Percentiles rank a stretch among this genome's conserved stretches.
Evolutionary conservation across 1,284 basidiomycete genomes (phyloP).

Genomic region (Melanopsichium pennsylvanicum): DNA sequence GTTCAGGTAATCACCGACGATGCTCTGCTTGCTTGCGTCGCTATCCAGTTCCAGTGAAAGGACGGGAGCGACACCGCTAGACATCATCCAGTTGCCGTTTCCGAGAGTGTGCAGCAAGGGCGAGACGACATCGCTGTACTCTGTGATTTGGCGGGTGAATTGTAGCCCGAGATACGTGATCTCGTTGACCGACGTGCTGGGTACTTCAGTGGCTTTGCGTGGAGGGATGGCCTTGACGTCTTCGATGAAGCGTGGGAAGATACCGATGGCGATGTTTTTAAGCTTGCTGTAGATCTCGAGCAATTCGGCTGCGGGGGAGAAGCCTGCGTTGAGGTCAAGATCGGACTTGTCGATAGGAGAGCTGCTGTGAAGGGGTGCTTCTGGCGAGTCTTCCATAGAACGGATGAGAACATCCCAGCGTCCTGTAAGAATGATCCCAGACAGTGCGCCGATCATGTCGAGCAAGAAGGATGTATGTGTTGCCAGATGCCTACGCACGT

Average conservation of each 20-base stretch:
- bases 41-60: constrained; percentile 49
- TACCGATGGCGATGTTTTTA: constrained; percentile 49
- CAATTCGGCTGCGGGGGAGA: constrained; percentile 30
- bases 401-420: constrained; percentile 36
- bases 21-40: constrained; percentile 37
- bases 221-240: constrained; percentile 59
- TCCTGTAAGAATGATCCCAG: constrained; percentile 27
- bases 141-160: constrained; percentile 50
- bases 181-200: constrained; percentile 59
- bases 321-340: constrained; percentile 37
- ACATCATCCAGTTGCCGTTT: constrained; percentile 60
- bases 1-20: constrained; percentile 50
- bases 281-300: constrained; percentile 42
- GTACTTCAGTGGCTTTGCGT: constrained; percentile 53
- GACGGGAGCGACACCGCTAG: constrained; percentile 48
- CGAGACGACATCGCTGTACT: constrained; percentile 57
- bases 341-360: constrained; percentile 29
- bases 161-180: constrained; percentile 57
- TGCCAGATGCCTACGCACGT: constrained; percentile 40
- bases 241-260: constrained; percentile 62
- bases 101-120: constrained; percentile 55
- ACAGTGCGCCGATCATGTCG: constrained; percentile 43
- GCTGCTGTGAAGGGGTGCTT: constrained; percentile 23
- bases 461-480: constrained; percentile 57
- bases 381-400: constrained; percentile 39